Evolutionary conservation across 2,329 filamentous ascomycete species (phyloP).

Genomic region (Fusarium caatingaense): DNA sequence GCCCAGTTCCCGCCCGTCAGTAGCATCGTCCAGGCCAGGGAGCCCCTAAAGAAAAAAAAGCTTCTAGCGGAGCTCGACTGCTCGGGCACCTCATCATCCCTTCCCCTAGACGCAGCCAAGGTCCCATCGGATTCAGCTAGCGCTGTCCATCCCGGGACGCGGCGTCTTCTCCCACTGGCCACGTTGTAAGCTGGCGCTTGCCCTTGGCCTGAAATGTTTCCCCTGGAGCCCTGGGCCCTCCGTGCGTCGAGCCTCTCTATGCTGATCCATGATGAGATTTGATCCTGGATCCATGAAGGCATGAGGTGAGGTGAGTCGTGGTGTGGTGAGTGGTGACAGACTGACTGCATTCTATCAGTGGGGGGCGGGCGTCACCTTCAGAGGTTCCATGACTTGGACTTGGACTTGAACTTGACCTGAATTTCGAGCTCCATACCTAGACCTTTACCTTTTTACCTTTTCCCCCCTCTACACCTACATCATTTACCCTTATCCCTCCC

Average conservation of each 20-base stretch:
- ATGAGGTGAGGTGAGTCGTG: slow-evolving; percentile 2
- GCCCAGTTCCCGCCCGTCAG: background rate
- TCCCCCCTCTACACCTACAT: slow-evolving; percentile 15
- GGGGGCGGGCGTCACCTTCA: slow-evolving; percentile 20
- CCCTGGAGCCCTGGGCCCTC: slow-evolving; percentile 24
- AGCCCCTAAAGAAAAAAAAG: slow-evolving; percentile 35
- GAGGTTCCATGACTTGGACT: slow-evolving; percentile 24
- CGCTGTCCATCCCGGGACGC: slow-evolving; percentile 39
- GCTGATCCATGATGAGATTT: slow-evolving; percentile 30
- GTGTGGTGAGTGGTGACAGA: slow-evolving; percentile 1
- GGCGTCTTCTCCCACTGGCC: slow-evolving; percentile 44
- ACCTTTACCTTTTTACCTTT: slow-evolving; percentile 8
- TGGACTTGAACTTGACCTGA: slow-evolving; percentile 2
- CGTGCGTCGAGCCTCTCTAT: slow-evolving; percentile 33
- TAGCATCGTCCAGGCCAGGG: background rate
- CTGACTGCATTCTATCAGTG: slow-evolving; percentile 24
- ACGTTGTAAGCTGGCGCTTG: slow-evolving; percentile 28
- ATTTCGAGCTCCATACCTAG: slow-evolving; percentile 25
- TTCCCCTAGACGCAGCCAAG: slow-evolving; percentile 11
- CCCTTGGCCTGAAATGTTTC: slow-evolving; percentile 28
- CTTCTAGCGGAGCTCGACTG: slow-evolving; percentile 34
- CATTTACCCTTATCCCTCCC: slow-evolving; percentile 14
- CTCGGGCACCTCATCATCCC: slow-evolving; percentile 18
- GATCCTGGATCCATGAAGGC: slow-evolving; percentile 32
- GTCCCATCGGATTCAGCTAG: slow-evolving; percentile 18